Evolutionary conservation across 257 asterid species (phyloP), one percentile per base, ranked within the genome.

Genomic region (Solanum etuberosum): DNA sequence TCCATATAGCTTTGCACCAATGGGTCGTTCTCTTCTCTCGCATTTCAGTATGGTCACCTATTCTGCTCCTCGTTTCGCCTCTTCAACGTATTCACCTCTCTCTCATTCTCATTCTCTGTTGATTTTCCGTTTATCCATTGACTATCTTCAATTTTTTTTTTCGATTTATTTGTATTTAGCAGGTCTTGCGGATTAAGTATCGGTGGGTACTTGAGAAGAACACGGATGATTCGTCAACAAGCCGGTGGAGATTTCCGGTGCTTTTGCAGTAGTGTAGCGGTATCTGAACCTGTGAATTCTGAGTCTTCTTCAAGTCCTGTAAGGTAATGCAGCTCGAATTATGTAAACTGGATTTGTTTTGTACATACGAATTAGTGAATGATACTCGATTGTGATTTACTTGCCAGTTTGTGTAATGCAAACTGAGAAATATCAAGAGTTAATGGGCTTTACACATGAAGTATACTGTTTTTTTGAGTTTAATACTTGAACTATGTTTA

Each of bases 21-120:
- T 95, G 98, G 97, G 94, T 57, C 92, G 95, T 88, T 89, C 93
- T 81, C 83, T 93, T 31, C 90, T 95, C 91, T 94, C 95, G 61
- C 96, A 90, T 87, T 90, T 92, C 91, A 91, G 89, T 86, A 86
- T 92, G 88, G 87, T 94, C 88, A 92, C 95, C 89, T 87, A 31
- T 88, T 54, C 93, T 84, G 87, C 91, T 85, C 98, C 93, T 15
- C 92, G 91, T 88, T 92, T 91, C 92, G 65, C 91, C 87, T 74
- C 92, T 89, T 89, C 95, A 73, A 29, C 88, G 98, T 93, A 91
- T 25, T 57, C 27, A 27, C 27, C 84, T 78, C 63, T 8, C 54
- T 5, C 15, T 27, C 34, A 15, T 37, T 77, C 9, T 27, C 27
- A 54, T 54, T 54, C 23, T 63, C 71, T n/a, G 71, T 63, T 63